Evolutionary conservation across 2,329 filamentous ascomycete species (phyloP).

Genomic region (Metarhizium robertsii): DNA sequence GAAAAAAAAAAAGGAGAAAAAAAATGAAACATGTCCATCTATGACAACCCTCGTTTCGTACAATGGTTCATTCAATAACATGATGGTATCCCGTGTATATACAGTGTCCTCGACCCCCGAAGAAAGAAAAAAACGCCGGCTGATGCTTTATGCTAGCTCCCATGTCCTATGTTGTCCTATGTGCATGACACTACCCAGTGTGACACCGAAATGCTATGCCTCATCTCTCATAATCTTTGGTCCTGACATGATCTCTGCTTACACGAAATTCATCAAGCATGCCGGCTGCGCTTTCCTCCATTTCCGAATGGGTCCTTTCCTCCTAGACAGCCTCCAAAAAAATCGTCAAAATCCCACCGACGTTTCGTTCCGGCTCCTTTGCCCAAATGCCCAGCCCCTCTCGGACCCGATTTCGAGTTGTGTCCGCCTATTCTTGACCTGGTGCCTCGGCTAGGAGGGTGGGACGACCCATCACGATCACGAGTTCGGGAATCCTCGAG

Average conservation of each 20-base stretch:
- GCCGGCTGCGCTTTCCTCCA: conserved; percentile 41
- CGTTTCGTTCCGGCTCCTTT: conserved; percentile 63
- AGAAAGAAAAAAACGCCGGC: conserved; percentile 21
- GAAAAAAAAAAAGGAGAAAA: not conserved
- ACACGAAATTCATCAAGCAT: conserved; percentile 21
- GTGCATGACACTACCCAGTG: conserved; percentile 12
- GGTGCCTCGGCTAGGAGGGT: conserved; percentile 16
- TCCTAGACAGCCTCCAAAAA: conserved; percentile 60
- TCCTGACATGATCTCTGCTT: conserved; percentile 7
- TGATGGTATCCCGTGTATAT: conserved; percentile 6
- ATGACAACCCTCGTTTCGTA: conserved; percentile 3
- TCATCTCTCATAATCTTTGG: conserved; percentile 4
- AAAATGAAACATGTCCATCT: not conserved
- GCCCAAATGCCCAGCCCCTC: conserved; percentile 37
- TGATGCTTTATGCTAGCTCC: conserved; percentile 25
- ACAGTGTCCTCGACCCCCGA: conserved; percentile 18
- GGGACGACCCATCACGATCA: conserved; percentile 29
- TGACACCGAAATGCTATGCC: conserved; percentile 7
- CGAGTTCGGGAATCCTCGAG: conserved; percentile 42
- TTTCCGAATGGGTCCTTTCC: conserved; percentile 51
- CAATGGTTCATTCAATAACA: conserved; percentile 5
- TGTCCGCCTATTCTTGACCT: conserved; percentile 19
- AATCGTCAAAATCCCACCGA: conserved; percentile 62
- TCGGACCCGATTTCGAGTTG: conserved; percentile 15
- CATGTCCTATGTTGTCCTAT: conserved; percentile 25